Conservation (phyloP, 148 eudicot species). For the Rhododendron henanense region DNA sequence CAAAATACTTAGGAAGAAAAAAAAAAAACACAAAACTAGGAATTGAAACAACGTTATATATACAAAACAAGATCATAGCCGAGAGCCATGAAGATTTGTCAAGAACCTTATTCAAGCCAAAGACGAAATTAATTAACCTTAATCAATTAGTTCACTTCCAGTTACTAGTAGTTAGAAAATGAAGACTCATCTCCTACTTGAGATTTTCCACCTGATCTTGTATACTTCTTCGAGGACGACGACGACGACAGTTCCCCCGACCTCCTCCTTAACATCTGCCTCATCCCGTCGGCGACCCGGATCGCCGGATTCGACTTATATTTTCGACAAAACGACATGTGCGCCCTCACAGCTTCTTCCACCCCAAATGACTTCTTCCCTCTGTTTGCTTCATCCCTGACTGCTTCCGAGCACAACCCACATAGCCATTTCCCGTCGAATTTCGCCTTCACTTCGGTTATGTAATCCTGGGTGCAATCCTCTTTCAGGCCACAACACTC, state of each 20-base stretch:
- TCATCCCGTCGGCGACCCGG: slow-evolving; percentile 66
- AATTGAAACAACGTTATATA: neutral
- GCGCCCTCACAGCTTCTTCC: slow-evolving; percentile 68
- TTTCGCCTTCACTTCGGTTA: slow-evolving; percentile 50
- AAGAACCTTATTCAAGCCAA: neutral
- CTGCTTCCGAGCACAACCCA: slow-evolving; percentile 77
- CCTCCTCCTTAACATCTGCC: slow-evolving; percentile 64
- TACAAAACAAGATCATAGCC: neutral
- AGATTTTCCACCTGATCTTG: slow-evolving; percentile 32
- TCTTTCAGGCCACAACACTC: slow-evolving; percentile 80
- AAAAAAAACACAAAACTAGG: neutral
- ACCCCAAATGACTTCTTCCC: slow-evolving; percentile 17
- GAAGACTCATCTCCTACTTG: slow-evolving; percentile 28
- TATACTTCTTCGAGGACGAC: slow-evolving; percentile 25
- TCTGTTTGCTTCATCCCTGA: slow-evolving; percentile 52
- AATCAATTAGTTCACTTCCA: neutral
- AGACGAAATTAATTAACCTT: neutral
- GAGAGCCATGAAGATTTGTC: neutral
- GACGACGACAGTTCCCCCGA: slow-evolving; percentile 17
- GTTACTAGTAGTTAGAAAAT: slow-evolving; percentile 10
- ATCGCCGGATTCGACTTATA: slow-evolving; percentile 60
- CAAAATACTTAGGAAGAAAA: neutral
- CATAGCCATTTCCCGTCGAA: slow-evolving; percentile 81
- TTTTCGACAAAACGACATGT: slow-evolving; percentile 66
- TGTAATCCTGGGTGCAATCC: slow-evolving; percentile 71